These are phyloP conservation scores for Pythium dissotocum DNA, from an alignment of 352 stramenopile species.

Conservation along the genomic window DNA sequence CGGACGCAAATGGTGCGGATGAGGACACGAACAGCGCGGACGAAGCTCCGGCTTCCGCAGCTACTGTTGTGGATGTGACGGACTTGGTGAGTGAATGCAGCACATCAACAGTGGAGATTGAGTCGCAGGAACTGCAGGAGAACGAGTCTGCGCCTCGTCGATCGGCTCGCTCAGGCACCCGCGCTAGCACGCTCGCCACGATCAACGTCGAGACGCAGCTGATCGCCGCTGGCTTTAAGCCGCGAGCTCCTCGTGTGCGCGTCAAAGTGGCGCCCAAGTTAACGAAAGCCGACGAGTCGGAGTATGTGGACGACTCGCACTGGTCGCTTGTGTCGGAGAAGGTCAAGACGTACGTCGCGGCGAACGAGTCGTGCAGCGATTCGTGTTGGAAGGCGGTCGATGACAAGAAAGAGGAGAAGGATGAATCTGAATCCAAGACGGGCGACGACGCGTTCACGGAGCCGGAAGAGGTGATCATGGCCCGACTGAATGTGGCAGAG, in stretches of 20 bases:
- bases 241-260: conserved; percentile 13
- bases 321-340: conserved; percentile 39
- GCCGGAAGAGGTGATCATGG: conserved; percentile 28
- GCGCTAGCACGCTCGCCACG: conserved; percentile 55
- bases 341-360: conserved; percentile 42
- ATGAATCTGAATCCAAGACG: not conserved
- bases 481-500: conserved; percentile 39
- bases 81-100: conserved; percentile 24
- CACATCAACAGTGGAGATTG: conserved; percentile 14
- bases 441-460: conserved; percentile 25
- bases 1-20: not conserved
- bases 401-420: not conserved
- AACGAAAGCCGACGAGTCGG: conserved; percentile 41
- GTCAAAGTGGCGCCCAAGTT: conserved; percentile 8
- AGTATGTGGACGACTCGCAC: conserved; percentile 72
- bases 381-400: conserved; percentile 16
- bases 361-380: conserved; percentile 36
- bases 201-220: conserved; percentile 49
- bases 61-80: conserved; percentile 11
- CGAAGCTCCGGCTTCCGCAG: not conserved
- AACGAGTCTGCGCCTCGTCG: conserved; percentile 36
- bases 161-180: conserved; percentile 56
- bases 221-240: conserved; percentile 12
- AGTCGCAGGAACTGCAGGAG: conserved; percentile 17
- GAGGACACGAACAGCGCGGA: not conserved